phyloP scores from a whole-genome alignment of 2,329 filamentous ascomycete genomes.

The Rhinocladiella similis region DNA sequence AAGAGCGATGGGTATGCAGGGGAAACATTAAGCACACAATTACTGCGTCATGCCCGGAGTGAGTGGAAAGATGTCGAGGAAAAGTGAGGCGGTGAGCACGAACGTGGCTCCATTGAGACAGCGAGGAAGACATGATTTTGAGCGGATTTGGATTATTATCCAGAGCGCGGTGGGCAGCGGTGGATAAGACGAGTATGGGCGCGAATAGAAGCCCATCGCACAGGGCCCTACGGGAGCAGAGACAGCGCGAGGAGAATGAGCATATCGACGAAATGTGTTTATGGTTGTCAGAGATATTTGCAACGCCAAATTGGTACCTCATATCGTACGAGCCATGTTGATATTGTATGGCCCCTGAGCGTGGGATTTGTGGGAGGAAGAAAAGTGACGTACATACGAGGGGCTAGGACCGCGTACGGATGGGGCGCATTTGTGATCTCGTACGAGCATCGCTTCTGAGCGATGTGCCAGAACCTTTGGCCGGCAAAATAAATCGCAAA shows the following conservation, averaged over 20 bases:
- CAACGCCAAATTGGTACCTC: no score
- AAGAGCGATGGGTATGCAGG: constrained; percentile 16
- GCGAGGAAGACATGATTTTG: constrained; percentile 14
- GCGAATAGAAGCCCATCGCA: constrained; percentile 1
- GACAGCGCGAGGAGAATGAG: no score
- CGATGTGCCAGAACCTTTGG: constrained; percentile 5
- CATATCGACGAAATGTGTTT: background rate
- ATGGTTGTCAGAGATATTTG: background rate
- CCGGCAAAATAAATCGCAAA: background rate
- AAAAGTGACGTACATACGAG: no score
- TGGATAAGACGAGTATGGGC: background rate
- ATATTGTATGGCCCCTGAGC: no score
- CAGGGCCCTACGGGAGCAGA: no score
- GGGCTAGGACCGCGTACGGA: no score
- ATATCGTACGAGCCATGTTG: no score
- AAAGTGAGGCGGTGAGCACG: constrained; percentile 23
- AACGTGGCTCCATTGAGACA: constrained; percentile 26
- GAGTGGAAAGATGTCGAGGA: constrained; percentile 19
- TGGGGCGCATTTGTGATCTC: background rate
- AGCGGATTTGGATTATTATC: constrained; percentile 12
- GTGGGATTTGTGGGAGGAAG: no score
- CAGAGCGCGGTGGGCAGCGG: background rate
- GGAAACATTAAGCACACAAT: constrained; percentile 18
- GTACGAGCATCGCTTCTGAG: background rate
- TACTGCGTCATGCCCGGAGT: constrained; percentile 6